Percentiles rank a stretch among this genome's conserved stretches.
phyloP scores from a whole-genome alignment of 2,329 filamentous ascomycete species.

The Fusarium globosum region DNA sequence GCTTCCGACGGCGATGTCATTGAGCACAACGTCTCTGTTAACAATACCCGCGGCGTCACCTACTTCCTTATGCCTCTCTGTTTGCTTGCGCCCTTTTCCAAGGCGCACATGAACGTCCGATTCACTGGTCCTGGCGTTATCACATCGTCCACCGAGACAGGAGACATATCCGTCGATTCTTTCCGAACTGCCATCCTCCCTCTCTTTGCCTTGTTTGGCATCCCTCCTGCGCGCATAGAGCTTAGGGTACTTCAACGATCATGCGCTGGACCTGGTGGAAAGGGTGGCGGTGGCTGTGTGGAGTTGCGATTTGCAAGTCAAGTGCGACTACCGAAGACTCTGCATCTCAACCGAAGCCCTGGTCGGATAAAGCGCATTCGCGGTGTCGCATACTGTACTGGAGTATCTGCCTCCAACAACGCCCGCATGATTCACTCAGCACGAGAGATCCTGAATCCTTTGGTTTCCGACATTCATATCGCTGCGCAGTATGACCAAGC shows the following conservation, averaged over 20 bases:
- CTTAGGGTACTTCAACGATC: conserved; percentile 83
- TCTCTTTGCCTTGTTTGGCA: conserved; percentile 89
- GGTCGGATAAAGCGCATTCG: conserved; percentile 89
- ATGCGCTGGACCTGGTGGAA: conserved; percentile 78
- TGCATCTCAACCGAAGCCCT: conserved; percentile 84
- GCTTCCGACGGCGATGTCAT: conserved; percentile 78
- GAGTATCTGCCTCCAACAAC: conserved; percentile 93
- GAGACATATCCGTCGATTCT: conserved; percentile 91
- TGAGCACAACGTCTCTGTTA: conserved; percentile 81
- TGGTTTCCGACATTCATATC: conserved; percentile 91
- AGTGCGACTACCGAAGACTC: conserved; percentile 90
- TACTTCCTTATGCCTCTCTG: conserved; percentile 94
- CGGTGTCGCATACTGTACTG: conserved; percentile 93
- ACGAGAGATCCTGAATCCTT: conserved; percentile 84
- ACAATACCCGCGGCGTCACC: conserved; percentile 82
- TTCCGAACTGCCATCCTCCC: conserved; percentile 94
- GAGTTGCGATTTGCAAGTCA: conserved; percentile 94
- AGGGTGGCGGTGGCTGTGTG: conserved; percentile 90
- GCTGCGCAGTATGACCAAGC: conserved; percentile 81
- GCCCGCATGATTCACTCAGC: conserved; percentile 94
- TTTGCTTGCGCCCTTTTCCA: conserved; percentile 91
- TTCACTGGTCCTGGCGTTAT: conserved; percentile 94
- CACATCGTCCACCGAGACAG: conserved; percentile 82
- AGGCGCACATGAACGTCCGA: conserved; percentile 88
- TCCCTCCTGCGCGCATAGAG: conserved; percentile 82